phyloP scores from a whole-genome alignment of 257 asterid genomes.

The Ligustrum vulgare region DNA sequence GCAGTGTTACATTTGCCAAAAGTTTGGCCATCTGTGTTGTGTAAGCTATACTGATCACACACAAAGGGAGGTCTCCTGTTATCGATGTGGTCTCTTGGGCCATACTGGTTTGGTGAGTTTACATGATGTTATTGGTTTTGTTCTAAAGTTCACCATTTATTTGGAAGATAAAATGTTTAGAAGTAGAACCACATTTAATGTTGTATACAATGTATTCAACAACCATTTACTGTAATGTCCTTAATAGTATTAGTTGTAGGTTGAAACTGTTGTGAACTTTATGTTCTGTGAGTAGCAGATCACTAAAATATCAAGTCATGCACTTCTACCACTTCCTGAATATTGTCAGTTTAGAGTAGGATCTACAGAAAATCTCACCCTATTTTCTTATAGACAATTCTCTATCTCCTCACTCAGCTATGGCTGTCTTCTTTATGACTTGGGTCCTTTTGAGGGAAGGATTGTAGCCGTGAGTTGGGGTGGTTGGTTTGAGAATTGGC shows the following conservation, averaged over 20 bases:
- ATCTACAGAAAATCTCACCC: not conserved
- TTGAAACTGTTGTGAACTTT: not conserved
- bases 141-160: conserved; percentile 5
- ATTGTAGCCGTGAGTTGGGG: not conserved
- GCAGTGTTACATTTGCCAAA: conserved; percentile 75
- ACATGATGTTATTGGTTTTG: not conserved
- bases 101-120: conserved; percentile 93
- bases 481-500: not conserved
- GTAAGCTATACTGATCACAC: conserved; percentile 47
- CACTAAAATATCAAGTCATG: not conserved
- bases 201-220: not conserved
- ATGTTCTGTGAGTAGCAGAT: not conserved
- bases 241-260: not conserved
- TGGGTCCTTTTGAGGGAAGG: not conserved
- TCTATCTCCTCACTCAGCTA: conserved; percentile 8
- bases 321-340: not conserved
- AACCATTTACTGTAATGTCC: not conserved
- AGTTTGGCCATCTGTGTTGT: conserved; percentile 89
- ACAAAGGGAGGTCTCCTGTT: conserved; percentile 70
- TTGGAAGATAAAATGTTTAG: conserved; percentile 6
- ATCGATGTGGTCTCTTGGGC: conserved; percentile 84
- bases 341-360: conserved; percentile 8
- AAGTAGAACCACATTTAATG: conserved; percentile 4
- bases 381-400: not conserved
- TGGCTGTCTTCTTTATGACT: conserved; percentile 11